Conservation (phyloP, 2,329 filamentous ascomycete species). For the Botrytis medusae region DNA sequence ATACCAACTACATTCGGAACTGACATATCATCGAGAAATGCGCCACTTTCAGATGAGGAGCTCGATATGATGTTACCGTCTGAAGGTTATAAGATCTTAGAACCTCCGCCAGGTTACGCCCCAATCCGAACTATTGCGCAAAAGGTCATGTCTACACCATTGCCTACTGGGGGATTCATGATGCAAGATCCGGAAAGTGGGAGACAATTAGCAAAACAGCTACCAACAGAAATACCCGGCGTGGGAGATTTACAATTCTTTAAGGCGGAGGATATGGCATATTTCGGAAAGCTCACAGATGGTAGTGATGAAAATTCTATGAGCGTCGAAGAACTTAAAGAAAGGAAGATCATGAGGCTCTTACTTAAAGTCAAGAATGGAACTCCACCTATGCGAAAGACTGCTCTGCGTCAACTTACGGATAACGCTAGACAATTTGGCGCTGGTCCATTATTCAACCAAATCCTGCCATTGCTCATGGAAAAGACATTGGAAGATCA, state of each 20-base stretch:
- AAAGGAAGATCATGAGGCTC: conserved; percentile 97
- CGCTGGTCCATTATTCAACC: conserved; percentile 90
- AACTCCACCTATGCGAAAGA: conserved; percentile 98
- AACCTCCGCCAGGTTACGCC: conserved; percentile 88
- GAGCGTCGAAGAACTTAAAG: conserved; percentile 93
- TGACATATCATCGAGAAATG: conserved; percentile 77
- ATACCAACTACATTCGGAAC: conserved; percentile 70
- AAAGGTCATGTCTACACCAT: conserved; percentile 71
- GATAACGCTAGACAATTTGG: conserved; percentile 97
- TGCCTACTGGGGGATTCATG: conserved; percentile 83
- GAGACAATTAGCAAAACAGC: conserved; percentile 79
- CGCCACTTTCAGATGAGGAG: conserved; percentile 87
- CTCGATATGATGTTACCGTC: conserved; percentile 87
- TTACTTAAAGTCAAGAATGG: conserved; percentile 99
- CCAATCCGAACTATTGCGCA: conserved; percentile 75
- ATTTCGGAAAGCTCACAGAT: conserved; percentile 96
- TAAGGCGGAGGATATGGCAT: conserved; percentile 97
- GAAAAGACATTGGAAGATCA: conserved; percentile 97
- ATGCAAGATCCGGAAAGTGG: conserved; percentile 93
- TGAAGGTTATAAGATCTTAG: conserved; percentile 89
- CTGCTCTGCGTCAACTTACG: conserved; percentile 91
- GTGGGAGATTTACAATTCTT: conserved; percentile 97
- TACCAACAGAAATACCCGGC: conserved; percentile 93
- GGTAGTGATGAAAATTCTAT: conserved; percentile 88
- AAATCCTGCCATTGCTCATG: conserved; percentile 95